These are phyloP conservation scores for Iodosphaeria phyllophila DNA, from an alignment of 2,329 filamentous ascomycete genomes.

Conservation along the genomic window DNA sequence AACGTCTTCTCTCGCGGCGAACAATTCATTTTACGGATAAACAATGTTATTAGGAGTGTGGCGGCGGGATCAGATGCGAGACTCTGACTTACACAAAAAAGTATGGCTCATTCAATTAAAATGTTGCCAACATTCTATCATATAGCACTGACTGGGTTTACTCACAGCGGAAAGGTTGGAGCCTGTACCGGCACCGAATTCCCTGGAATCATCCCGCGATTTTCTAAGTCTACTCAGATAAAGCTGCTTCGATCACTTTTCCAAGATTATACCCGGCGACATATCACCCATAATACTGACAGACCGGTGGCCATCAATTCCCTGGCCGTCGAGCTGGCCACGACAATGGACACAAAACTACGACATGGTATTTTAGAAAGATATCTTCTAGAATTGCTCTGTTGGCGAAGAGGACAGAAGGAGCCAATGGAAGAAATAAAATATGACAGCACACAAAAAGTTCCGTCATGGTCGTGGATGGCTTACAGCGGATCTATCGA, in stretches of 20 bases:
- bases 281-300: background rate
- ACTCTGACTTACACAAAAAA: conserved; percentile 1
- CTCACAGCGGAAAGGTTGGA: background rate
- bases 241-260: background rate
- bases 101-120: conserved; percentile 4
- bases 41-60: conserved; percentile 2
- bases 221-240: background rate
- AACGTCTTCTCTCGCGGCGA: conserved; percentile 1
- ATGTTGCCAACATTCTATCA: background rate
- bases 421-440: conserved; percentile 1
- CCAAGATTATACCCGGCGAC: background rate
- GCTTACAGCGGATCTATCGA: conserved; percentile 1
- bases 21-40: conserved; percentile 1
- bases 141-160: too few relatives aligned
- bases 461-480: conserved; percentile 2
- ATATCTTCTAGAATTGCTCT: too few relatives aligned
- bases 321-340: too few relatives aligned
- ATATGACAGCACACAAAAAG: too few relatives aligned
- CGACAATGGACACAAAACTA: too few relatives aligned
- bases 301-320: conserved; percentile 1
- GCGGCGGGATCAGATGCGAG: conserved; percentile 1
- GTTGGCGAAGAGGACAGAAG: too few relatives aligned
- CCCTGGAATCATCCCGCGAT: background rate
- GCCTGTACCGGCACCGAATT: background rate
- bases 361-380: too few relatives aligned